A percentile compares a stretch with the other conserved stretches of the same genome.
Conservation (phyloP, 2,329 filamentous ascomycete genomes). For the Fusarium siculi region DNA sequence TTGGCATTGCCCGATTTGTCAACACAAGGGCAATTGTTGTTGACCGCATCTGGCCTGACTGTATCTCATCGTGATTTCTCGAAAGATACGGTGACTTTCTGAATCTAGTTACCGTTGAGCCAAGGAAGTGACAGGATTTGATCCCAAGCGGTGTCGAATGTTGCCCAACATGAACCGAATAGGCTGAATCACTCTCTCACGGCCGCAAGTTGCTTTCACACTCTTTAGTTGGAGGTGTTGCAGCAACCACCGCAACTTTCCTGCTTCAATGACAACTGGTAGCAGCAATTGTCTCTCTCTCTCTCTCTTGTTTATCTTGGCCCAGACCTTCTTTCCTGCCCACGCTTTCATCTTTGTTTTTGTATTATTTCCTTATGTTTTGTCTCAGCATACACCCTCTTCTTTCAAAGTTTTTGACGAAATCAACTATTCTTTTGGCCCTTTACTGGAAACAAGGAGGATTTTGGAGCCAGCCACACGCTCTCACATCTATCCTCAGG, state of each 20-base stretch:
- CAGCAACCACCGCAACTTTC: constrained; percentile 11
- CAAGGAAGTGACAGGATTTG: background rate
- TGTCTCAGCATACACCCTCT: background rate
- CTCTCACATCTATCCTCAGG: constrained; percentile 9
- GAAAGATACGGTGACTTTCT: constrained; percentile 24
- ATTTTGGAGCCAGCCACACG: background rate
- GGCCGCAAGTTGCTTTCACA: background rate
- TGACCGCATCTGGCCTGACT: constrained; percentile 40
- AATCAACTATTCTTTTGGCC: background rate
- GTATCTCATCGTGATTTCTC: constrained; percentile 31
- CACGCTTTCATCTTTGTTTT: constrained; percentile 15
- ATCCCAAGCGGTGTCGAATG: constrained; percentile 24
- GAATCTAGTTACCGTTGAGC: constrained; percentile 26
- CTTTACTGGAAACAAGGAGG: background rate
- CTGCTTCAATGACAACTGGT: constrained; percentile 17
- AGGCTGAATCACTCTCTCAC: constrained; percentile 17
- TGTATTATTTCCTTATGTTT: background rate
- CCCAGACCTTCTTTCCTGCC: constrained; percentile 5
- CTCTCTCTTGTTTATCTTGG: background rate
- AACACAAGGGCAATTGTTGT: constrained; percentile 29
- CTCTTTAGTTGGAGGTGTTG: background rate
- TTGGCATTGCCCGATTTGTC: constrained; percentile 43
- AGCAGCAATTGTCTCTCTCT: constrained; percentile 7
- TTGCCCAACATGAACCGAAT: constrained; percentile 22
- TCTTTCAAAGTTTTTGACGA: background rate